phyloP scores from a whole-genome alignment of 1,284 basidiomycete genomes.

The Trichosporon inkin region DNA sequence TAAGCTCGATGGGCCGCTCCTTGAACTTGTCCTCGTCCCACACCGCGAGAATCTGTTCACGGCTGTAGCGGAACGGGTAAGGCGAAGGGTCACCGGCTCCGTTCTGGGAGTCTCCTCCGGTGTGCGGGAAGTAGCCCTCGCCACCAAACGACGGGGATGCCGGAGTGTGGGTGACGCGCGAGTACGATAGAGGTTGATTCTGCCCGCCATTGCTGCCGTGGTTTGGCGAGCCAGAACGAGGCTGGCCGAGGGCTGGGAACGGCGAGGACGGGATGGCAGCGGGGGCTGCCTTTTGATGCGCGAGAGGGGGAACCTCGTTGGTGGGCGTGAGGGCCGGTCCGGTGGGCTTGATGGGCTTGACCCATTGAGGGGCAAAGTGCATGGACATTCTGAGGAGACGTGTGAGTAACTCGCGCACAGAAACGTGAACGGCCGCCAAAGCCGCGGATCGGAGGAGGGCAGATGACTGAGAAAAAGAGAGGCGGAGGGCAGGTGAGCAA shows the following conservation, averaged over 20 bases:
- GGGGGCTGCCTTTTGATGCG: conserved; percentile 3
- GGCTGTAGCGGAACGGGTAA: conserved; percentile 76
- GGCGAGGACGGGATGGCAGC: conserved; percentile 24
- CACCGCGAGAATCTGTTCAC: conserved; percentile 76
- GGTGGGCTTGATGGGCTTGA: conserved; percentile 49
- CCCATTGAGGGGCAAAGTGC: conserved; percentile 50
- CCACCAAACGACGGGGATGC: conserved; percentile 52
- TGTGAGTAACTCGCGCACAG: neutral
- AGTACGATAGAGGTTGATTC: conserved; percentile 61
- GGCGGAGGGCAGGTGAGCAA: neutral
- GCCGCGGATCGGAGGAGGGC: neutral
- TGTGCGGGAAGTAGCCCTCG: conserved; percentile 56
- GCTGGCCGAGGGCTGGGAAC: conserved; percentile 44
- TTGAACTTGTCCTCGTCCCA: conserved; percentile 71
- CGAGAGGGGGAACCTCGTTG: conserved; percentile 21
- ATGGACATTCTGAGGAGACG: conserved; percentile 41
- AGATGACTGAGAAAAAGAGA: neutral
- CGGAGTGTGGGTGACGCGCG: conserved; percentile 50
- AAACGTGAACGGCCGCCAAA: neutral
- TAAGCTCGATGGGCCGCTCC: conserved; percentile 73
- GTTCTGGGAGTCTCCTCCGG: conserved; percentile 46
- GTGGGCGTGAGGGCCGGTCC: conserved; percentile 33
- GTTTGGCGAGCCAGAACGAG: conserved; percentile 32
- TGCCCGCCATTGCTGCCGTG: conserved; percentile 28
- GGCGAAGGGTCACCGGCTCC: conserved; percentile 21